Evolutionary conservation across 768 basidiomycete species (phyloP), one percentile per base, ranked within the genome.

Genomic region (Macrolepiota dolichaula): DNA sequence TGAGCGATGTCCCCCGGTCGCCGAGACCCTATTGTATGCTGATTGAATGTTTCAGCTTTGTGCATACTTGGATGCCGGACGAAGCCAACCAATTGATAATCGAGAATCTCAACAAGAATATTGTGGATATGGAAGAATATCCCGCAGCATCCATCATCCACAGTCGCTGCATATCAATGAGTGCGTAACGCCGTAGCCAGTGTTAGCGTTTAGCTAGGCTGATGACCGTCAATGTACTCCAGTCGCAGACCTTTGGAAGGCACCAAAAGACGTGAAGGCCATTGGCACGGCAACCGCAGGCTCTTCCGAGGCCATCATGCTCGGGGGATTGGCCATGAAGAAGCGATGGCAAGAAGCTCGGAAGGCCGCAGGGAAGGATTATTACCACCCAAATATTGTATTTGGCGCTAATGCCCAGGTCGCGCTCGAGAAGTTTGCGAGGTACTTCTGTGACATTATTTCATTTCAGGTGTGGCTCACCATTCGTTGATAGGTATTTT

Each of bases 261-360:
- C 84, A 3, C 85, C 85, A 3, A 81, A 82, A 61, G 78, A 74
- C 1, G 71, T 74, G 32, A 78, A 83, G 57, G 85, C 79, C 2
- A 78, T 87, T 44, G 87, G 87, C 11, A 85, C 85, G 0, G 83
- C 85, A 10, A 87, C 86, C 11, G 85, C 85, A 4, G 86, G 86
- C 2, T 84, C 81, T 2, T 84, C 80, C 11, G 86, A 89, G 70
- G 87, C 86, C 1, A 87, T 88, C 71, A 84, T 85, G 81, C 82
- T 89, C 9, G 86, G 84, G n/a, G 86, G 86, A 12, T 72, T 89
- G 1, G 86, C 88, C 0, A 75, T 87, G 75, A 89, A 89, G 73
- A 82, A 83, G 69, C 73, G 79, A 25, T 89, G 87, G 87, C 86
- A 82, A 79, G 81, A 82, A 22, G 75, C 75, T 0, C 81, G 87